Evolutionary conservation across 2,329 filamentous ascomycete species (phyloP).

Genomic region (Pseudopyrenochaeta lycopersici): DNA sequence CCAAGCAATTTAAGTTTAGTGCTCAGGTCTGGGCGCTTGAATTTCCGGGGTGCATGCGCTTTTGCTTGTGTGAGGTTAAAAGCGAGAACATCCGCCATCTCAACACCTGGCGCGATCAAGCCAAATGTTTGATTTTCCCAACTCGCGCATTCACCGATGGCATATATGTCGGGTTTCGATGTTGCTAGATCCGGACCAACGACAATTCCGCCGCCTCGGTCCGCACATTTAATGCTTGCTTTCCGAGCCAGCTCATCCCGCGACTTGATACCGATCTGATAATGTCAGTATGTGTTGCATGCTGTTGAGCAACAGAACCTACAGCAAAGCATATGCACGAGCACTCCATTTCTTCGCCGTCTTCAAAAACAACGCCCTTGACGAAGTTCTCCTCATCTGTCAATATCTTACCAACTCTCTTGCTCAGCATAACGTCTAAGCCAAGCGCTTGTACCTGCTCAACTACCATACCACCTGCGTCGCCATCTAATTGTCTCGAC

Average conservation of each 20-base stretch:
- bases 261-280: conserved; percentile 78
- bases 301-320: conserved; percentile 32
- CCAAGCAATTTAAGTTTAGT: conserved; percentile 91
- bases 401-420: conserved; percentile 76
- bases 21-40: conserved; percentile 86
- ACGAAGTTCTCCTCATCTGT: conserved; percentile 74
- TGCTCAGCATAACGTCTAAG: conserved; percentile 80
- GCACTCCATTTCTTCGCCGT: conserved; percentile 79
- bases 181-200: conserved; percentile 74
- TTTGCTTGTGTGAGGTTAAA: conserved; percentile 90
- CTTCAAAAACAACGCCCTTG: conserved; percentile 79
- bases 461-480: conserved; percentile 82
- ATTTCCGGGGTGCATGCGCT: conserved; percentile 72
- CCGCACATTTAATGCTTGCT: conserved; percentile 76
- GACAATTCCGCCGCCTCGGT: conserved; percentile 78
- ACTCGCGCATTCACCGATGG: conserved; percentile 89
- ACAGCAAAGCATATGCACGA: conserved; percentile 85
- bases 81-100: conserved; percentile 90
- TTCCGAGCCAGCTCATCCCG: conserved; percentile 77
- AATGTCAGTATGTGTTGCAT: conserved; percentile 11
- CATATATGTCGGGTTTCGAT: conserved; percentile 77
- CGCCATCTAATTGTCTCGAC: conserved; percentile 80
- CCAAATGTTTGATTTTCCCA: conserved; percentile 89
- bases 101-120: conserved; percentile 86
- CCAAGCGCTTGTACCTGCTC: conserved; percentile 82